phyloP scores from a whole-genome alignment of 257 asterid species.

The Pogostemon cablin region DNA sequence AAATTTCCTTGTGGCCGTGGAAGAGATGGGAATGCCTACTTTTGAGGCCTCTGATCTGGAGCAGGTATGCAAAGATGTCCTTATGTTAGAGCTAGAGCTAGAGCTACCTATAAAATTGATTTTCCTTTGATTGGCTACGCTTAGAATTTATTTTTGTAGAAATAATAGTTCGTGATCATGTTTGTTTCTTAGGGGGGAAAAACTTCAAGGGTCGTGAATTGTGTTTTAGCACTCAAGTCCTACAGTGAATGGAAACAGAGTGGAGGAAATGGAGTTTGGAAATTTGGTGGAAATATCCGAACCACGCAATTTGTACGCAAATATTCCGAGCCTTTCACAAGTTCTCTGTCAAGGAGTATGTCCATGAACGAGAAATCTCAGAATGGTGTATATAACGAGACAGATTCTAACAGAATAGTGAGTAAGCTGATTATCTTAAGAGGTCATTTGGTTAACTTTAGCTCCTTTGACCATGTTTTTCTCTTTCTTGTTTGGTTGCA shows the following conservation, averaged over 20 bases:
- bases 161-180: slow-evolving; percentile 21
- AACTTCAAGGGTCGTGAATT: slow-evolving; percentile 79
- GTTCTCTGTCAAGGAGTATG: slow-evolving; percentile 58
- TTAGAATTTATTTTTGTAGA: neutral
- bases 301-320: slow-evolving; percentile 68
- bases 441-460: slow-evolving; percentile 1
- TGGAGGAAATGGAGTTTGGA: slow-evolving; percentile 78
- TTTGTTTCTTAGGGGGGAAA: slow-evolving; percentile 70
- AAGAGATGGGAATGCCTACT: slow-evolving; percentile 83
- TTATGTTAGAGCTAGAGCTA: too few relatives aligned
- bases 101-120: too few relatives aligned
- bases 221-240: slow-evolving; percentile 82
- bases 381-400: slow-evolving; percentile 45
- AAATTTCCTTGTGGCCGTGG: slow-evolving; percentile 84
- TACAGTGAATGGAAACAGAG: slow-evolving; percentile 74
- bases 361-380: slow-evolving; percentile 57
- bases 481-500: slow-evolving; percentile 36
- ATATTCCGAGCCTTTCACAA: slow-evolving; percentile 71
- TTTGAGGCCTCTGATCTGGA: slow-evolving; percentile 96
- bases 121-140: neutral
- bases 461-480: neutral
- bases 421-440: slow-evolving; percentile 31
- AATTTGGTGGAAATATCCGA: slow-evolving; percentile 81
- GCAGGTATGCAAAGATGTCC: slow-evolving; percentile 51
- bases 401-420: slow-evolving; percentile 58